Evolutionary conservation across 257 asterid genomes (phyloP), one percentile per base, ranked within the genome.

Genomic region (Scutellaria minor): DNA sequence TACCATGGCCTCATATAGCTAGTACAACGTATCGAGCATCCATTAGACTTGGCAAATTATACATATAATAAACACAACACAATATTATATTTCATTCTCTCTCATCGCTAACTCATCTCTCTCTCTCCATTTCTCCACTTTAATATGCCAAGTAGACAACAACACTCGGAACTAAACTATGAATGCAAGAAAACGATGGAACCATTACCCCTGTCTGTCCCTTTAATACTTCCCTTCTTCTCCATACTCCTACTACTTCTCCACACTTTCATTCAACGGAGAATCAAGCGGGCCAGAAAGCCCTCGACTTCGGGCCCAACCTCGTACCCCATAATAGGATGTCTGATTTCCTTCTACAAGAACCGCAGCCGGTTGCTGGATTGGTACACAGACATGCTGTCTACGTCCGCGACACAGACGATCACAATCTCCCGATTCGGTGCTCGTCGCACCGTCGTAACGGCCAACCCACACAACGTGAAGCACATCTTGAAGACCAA

Each of bases 381-480:
- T 35, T 89, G 96, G 96, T 89, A 87, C 84, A 85, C 93, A n/a
- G 86, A 84, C 58, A 79, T 89, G 77, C 85, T 89, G 12, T 76
- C 89, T 0, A 50, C 58, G 2, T 82, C 91, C 18, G 73, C 83
- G 10, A 68, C 89, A 3, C 87, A 84, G 78, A 89, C 96, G 6
- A 85, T 87, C 27, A 57, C 56, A 9, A 31, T 86, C 41, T 75
- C 85, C 50, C 73, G 93, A 44, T 66, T 87, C 12, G 91, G 93
- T 13, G 89, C 88, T 0, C 86, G 71, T 5, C 77, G 84, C 50
- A 87, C 88, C 75, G 70, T 89, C 51, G 81, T 89, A 5, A 89
- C 93, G 2, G 87, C 90, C 53, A 89, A 89, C 58, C 88, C 93
- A 2, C 72, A 55, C 13, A 87, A 85, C 83, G 90, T 87, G 0